Base-by-base conservation (phyloP, 495 filamentous ascomycete genomes). In the Physcia stellaris region DNA sequence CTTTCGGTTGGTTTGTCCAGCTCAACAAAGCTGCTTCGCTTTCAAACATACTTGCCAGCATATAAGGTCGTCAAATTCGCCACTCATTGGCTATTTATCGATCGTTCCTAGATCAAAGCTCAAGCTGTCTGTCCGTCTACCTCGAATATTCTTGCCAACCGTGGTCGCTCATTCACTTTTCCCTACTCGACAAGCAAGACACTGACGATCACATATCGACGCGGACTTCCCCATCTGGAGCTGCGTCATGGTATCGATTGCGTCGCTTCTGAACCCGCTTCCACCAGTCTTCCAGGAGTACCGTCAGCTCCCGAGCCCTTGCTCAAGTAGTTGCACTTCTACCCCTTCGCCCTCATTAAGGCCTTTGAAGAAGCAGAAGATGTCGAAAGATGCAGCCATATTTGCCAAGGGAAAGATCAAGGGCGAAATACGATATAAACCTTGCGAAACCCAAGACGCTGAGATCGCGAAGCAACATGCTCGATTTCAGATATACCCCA, bases 341-440 rank as follows among this genome's bases (percentile, higher is more conserved):
- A 34, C 41, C 12, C 40, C 32, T 16, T 45, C 39, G 15, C 50
- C 48, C 5, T 19, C 46, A 17, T 39, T 49, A n/a, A 40, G 57
- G 30, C 52, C 35, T 1, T 51, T 53, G 13, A 71, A 64, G 45
- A 62, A 62, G 35, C 54, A 52, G 17, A 76, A 76, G 47, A 47
- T 63, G 48, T 60, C 67, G 29, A 81, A 80, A 51, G 72, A 80
- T 40, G 62, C 70, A 22, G 67, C 74, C 1, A 53, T 75, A 4
- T 71, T 79, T 45, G 56, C 63, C 0, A 71, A 65, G 38, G 70
- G 69, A 27, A 70, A 66, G 40, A 58, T 72, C 19, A 68, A 69
- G 41, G 82, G 79, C 10, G 55, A 63, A 23, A 55, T 86, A 39
- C 76, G 75, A 39, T 92, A 74, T 49, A 64, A 67, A 17, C 81